phyloP scores from a whole-genome alignment of 495 filamentous ascomycete genomes.

The Pseudevernia furfuracea region DNA sequence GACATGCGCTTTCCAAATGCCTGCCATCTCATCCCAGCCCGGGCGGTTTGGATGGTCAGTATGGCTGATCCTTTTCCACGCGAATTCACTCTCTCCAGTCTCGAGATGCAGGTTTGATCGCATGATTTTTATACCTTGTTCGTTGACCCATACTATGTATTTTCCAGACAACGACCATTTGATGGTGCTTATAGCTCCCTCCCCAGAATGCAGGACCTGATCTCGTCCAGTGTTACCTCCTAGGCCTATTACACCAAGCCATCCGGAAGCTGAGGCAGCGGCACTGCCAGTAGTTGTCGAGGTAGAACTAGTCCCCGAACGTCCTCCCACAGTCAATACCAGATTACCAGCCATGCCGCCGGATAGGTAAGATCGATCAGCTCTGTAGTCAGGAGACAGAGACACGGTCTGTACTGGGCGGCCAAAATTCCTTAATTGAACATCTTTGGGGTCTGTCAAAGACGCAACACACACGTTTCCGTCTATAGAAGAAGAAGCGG shows the following conservation, averaged over 20 bases:
- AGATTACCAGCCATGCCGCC: slow-evolving; percentile 85
- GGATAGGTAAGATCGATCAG: slow-evolving; percentile 77
- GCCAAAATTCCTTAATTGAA: slow-evolving; percentile 85
- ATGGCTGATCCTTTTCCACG: slow-evolving; percentile 95
- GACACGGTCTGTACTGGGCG: slow-evolving; percentile 84
- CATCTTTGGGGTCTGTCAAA: slow-evolving; percentile 69
- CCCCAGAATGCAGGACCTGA: slow-evolving; percentile 80
- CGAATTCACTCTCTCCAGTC: slow-evolving; percentile 63
- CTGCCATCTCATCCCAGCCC: slow-evolving; percentile 88
- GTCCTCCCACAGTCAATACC: slow-evolving; percentile 78
- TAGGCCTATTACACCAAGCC: slow-evolving; percentile 79
- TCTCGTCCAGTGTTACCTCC: slow-evolving; percentile 75
- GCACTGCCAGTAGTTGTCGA: slow-evolving; percentile 74
- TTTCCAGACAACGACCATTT: slow-evolving; percentile 88
- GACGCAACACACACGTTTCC: slow-evolving; percentile 88
- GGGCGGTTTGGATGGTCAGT: slow-evolving; percentile 72
- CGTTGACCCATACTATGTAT: slow-evolving; percentile 90
- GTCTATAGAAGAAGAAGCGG: slow-evolving; percentile 90
- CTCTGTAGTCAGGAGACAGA: slow-evolving; percentile 86
- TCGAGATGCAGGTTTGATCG: slow-evolving; percentile 78
- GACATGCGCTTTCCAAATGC: slow-evolving; percentile 81
- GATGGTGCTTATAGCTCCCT: slow-evolving; percentile 82
- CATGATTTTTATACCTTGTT: slow-evolving; percentile 97
- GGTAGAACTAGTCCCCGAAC: slow-evolving; percentile 64
- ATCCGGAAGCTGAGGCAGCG: slow-evolving; percentile 77